Base-by-base conservation (phyloP, 2,329 filamentous ascomycete species). In the Fusarium domesticum region DNA sequence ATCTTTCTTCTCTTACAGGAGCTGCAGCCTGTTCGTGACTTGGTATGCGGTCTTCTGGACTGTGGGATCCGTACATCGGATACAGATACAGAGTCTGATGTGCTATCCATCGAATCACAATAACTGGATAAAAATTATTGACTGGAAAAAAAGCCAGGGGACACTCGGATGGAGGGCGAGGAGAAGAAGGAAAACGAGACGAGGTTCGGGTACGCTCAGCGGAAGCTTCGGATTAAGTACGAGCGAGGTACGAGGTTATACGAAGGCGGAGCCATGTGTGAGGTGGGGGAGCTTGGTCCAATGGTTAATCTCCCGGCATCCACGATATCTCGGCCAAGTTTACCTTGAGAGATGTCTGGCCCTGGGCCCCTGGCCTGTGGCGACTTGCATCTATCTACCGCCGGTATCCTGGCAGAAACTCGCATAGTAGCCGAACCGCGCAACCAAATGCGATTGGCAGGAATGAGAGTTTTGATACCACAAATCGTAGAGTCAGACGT, bases 1-100 rank as follows among this genome's bases (percentile, higher is more conserved):
- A 41, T 41, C 19, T 41, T 41, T 30, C 39, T 25, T n/a, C 28
- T 23, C 17, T 41, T 41, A 17, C 39, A 41, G 11, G 32, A 31
- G 14, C 14, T 35, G 32, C 39, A 41, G 6, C 39, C 39, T 11
- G 32, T 41, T 17, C 39, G 39, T 18, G 39, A 35, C 15, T 41
- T 41, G n/a, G 39, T 41, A 31, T 41, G 39, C 6, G 39, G 4
- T 16, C 18, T 35, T 18, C 39, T 35, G 18, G 32, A 31, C n/a
- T 35, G 35, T n/a, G 15, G n/a, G 35, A 35, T 8, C 20, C 32
- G 39, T 18, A 15, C 18, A 3, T 28, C 32, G 10, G 39, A 28
- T 18, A 11, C 32, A 5, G 14, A 18, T 8, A 32, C 15, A 8
- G 32, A 41, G 14, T 41, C 39, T 20, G 39, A 19, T 10, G 39